Evolutionary conservation across 352 stramenopile genomes (phyloP), one percentile per base, ranked within the genome.

Genomic region (Phytophthora podocarpi): DNA sequence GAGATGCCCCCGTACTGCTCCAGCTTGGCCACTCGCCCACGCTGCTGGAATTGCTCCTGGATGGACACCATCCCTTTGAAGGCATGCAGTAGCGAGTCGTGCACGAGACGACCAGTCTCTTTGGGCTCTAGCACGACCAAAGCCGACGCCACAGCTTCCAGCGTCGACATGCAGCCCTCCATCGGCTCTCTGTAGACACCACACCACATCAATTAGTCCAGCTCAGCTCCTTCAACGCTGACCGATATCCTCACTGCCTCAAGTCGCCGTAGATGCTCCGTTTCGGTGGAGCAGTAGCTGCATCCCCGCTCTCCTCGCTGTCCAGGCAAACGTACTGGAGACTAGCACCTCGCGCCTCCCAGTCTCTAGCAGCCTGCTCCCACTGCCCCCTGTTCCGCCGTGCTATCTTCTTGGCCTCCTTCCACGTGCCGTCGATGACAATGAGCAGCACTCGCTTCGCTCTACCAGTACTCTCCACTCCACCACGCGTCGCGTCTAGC

Each of bases 401-500:
- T 28, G 85, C 72, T 27, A 93, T 85, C 59, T 89, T 87, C 74
- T 92, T 94, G 54, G 85, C 85, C 46, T 94, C 79, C 12, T 76
- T 87, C 85, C 85, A 94, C 42, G 85, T 94, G 41, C 85, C 85
- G 34, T 94, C 85, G 20, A 94, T 67, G 47, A 81, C 85, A 0
- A 94, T 59, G 1, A 94, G 70, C 59, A 90, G 65, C 40, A 72
- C 62, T 4, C 46, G 64, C 20, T 58, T 56, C 15, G 15, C 12
- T 36, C 13, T 18, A 8, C 8, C 20, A 1, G 8, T 20, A 10
- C 9, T 41, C 32, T n/a, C 31, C 20, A 30, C 24, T 0, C 30
- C 31, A 2, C 10, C 39, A 8, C 15, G 39, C 21, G 34, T 56
- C 1, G 21, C 26, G 16, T 36, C 35, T 7, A 86, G 48, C 4